These are phyloP conservation scores for Dichotomopilus funicola DNA, from an alignment of 2,329 filamentous ascomycete species.

Conservation along the genomic window DNA sequence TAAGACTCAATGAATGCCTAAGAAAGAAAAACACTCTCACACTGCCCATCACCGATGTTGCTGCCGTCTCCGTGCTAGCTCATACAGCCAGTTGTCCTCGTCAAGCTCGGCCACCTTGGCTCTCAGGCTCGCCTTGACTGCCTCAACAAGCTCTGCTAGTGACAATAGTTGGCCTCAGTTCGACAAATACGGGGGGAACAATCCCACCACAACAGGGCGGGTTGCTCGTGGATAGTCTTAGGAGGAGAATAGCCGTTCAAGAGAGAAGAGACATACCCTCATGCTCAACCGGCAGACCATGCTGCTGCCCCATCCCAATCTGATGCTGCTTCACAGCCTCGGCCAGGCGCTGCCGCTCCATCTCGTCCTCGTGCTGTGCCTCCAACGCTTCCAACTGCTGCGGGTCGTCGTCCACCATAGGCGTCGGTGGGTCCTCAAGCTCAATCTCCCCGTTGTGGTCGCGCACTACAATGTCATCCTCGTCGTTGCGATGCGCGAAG, in stretches of 20 bases:
- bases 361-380: constrained; percentile 51
- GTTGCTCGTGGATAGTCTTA: too few species aligned
- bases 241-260: background rate
- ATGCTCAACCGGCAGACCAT: constrained; percentile 52
- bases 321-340: constrained; percentile 58
- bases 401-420: constrained; percentile 48
- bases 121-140: constrained; percentile 62
- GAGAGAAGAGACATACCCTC: constrained; percentile 46
- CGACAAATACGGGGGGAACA: background rate
- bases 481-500: background rate
- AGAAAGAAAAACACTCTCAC: too few species aligned
- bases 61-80: constrained; percentile 52
- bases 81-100: constrained; percentile 90
- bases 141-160: constrained; percentile 58
- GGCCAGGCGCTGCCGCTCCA: constrained; percentile 53
- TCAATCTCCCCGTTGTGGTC: constrained; percentile 58
- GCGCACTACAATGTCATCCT: constrained; percentile 54
- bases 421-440: constrained; percentile 48
- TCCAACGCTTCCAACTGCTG: constrained; percentile 48
- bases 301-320: constrained; percentile 37
- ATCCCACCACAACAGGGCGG: background rate
- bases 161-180: constrained; percentile 12
- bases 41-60: constrained; percentile 26
- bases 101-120: constrained; percentile 67
- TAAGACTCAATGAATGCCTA: background rate